Evolutionary conservation across 1,284 basidiomycete species (phyloP).

Genomic region (Marasmius oreades): DNA sequence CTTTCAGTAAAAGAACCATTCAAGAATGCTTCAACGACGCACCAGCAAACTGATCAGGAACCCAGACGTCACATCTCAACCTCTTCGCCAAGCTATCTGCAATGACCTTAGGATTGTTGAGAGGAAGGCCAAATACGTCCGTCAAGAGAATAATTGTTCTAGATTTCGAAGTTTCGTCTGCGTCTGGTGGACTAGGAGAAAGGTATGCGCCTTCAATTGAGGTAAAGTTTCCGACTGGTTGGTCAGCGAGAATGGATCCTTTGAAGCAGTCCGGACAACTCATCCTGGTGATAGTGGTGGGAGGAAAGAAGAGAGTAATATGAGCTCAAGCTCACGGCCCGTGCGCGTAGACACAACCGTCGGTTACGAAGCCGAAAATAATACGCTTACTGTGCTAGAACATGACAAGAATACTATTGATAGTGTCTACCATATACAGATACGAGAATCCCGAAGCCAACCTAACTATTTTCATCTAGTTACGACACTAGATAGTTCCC

Average conservation of each 20-base stretch:
- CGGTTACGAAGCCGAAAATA: too few relatives aligned
- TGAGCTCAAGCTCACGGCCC: neutral
- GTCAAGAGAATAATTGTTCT: constrained; percentile 46
- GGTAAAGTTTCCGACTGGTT: constrained; percentile 32
- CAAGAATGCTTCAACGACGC: constrained; percentile 9
- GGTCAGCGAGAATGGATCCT: constrained; percentile 34
- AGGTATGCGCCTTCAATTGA: constrained; percentile 17
- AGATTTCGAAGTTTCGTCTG: constrained; percentile 12
- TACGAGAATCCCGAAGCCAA: too few relatives aligned
- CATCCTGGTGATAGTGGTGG: constrained; percentile 19
- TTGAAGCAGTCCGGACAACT: constrained; percentile 37
- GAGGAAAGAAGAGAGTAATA: neutral
- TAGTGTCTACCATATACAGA: too few relatives aligned
- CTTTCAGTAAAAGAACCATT: neutral
- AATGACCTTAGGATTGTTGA: constrained; percentile 50
- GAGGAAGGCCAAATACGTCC: constrained; percentile 48
- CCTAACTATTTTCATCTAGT: too few relatives aligned
- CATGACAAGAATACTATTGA: too few relatives aligned
- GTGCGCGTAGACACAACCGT: too few relatives aligned
- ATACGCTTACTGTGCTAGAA: too few relatives aligned
- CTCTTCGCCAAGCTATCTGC: constrained; percentile 47
- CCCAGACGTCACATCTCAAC: constrained; percentile 49
- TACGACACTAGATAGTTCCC: neutral
- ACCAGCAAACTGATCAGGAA: constrained; percentile 47
- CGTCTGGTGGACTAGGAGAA: constrained; percentile 18